Base-by-base conservation (phyloP, 352 stramenopile genomes). In the Phytophthora syringae region DNA sequence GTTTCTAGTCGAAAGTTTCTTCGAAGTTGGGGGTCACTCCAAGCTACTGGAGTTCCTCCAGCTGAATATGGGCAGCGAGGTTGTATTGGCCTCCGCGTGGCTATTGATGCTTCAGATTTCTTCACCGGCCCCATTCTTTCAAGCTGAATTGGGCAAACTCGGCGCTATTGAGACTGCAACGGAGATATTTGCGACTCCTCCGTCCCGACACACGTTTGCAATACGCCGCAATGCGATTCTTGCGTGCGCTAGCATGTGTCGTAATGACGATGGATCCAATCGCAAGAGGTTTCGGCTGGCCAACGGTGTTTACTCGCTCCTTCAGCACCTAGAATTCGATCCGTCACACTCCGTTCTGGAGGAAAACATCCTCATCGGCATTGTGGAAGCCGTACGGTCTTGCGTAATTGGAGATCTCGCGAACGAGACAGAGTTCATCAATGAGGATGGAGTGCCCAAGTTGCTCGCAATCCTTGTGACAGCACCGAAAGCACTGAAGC, bases 221-320 rank as follows among this genome's bases (percentile, higher is more conserved):
- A 88, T 89, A 21, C 80, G 82, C n/a, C 80, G 86, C 21, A 84
- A 89, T 37, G 84, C 82, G 1, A 78, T 92, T 34, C 25, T 88
- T 18, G 60, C 71, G 4, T 92, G 86, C 25, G 76, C 80, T 18
- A 76, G 49, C 21, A 77, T 92, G 58, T 94, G 86, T 27, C 71
- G 79, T 2, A 54, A 77, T 39, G 70, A 89, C 52, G 65, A 86
- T 4, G 68, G 63, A n/a, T 43, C 13, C 0, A 93, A 93, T 57
- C 70, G 75, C 6, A 61, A 64, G 22, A 77, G 75, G 4, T 95
- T 95, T 37, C 68, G 64, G 7, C 50, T 52, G 1, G 72, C 74
- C 15, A 77, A 90, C 20, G 83, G 84, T 13, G 72, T 93, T 11
- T 53, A 67, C 30, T 24, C 63, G 1, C 54, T 93, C 21, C 43